phyloP scores from a whole-genome alignment of 2,329 filamentous ascomycete genomes.

The Colletotrichum trifolii region DNA sequence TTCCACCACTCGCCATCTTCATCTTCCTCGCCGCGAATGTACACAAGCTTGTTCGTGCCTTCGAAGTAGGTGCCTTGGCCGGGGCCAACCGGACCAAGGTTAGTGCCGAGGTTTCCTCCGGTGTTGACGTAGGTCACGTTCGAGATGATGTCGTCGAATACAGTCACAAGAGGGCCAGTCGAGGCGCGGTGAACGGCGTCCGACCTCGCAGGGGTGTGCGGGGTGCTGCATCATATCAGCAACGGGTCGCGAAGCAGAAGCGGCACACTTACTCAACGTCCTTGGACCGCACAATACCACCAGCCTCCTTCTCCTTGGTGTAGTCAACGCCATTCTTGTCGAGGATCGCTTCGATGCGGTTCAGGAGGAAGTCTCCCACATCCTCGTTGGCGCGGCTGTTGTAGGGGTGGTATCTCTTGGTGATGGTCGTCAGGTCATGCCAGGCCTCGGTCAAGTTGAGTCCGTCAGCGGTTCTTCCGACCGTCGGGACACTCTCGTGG shows the following conservation, averaged over 20 bases:
- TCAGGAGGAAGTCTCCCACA: slow-evolving; percentile 80
- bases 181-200: slow-evolving; percentile 31
- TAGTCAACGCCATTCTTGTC: slow-evolving; percentile 66
- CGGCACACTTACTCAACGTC: slow-evolving; percentile 33
- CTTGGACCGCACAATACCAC: slow-evolving; percentile 44
- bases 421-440: slow-evolving; percentile 82
- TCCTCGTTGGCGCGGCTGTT: slow-evolving; percentile 87
- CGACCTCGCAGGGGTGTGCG: neutral
- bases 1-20: slow-evolving; percentile 80
- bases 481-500: slow-evolving; percentile 79
- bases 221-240: neutral
- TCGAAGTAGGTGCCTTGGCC: slow-evolving; percentile 81
- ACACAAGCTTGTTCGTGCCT: slow-evolving; percentile 90
- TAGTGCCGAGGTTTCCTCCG: slow-evolving; percentile 43
- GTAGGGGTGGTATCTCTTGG: slow-evolving; percentile 83
- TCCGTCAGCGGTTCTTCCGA: slow-evolving; percentile 67
- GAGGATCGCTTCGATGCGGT: slow-evolving; percentile 77
- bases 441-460: slow-evolving; percentile 88
- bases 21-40: slow-evolving; percentile 85
- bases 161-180: slow-evolving; percentile 61
- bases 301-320: slow-evolving; percentile 49
- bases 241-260: neutral
- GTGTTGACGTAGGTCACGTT: slow-evolving; percentile 76
- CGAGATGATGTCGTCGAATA: slow-evolving; percentile 83
- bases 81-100: slow-evolving; percentile 38